These are phyloP conservation scores for Zopfochytrium polystomum DNA, from an alignment of 371 early-diverging fungal genomes.

Conservation along the genomic window DNA sequence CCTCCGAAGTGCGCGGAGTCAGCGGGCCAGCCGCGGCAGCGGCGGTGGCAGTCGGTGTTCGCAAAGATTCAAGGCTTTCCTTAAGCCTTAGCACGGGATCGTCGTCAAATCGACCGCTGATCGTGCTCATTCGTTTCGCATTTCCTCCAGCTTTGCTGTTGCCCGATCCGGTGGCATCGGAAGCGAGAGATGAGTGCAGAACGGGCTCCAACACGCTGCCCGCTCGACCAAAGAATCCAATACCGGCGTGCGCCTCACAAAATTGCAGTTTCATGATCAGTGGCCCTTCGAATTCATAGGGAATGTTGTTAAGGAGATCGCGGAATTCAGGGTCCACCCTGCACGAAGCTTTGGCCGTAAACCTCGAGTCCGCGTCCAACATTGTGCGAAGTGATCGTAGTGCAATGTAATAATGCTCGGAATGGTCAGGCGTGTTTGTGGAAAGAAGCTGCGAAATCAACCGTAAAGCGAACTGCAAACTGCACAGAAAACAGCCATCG, in stretches of 20 bases:
- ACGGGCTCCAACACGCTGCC: slow-evolving; percentile 33
- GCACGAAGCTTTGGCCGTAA: slow-evolving; percentile 24
- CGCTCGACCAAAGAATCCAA: slow-evolving; percentile 32
- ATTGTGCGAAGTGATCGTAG: slow-evolving; percentile 42
- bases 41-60: too few species aligned
- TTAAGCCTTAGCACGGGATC: too few species aligned
- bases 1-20: too few species aligned
- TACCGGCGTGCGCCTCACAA: slow-evolving; percentile 36
- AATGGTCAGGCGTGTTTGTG: slow-evolving; percentile 29
- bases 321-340: slow-evolving; percentile 29
- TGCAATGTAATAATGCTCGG: slow-evolving; percentile 37
- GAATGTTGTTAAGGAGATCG: slow-evolving; percentile 28
- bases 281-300: slow-evolving; percentile 34
- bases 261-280: slow-evolving; percentile 30
- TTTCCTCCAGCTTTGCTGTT: too few species aligned
- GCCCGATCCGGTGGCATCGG: too few species aligned
- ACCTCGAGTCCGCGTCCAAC: slow-evolving; percentile 41
- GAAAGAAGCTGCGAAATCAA: slow-evolving; percentile 33
- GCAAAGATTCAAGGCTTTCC: too few species aligned
- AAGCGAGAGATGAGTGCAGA: too few species aligned
- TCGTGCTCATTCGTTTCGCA: too few species aligned
- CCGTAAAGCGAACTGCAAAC: slow-evolving; percentile 37
- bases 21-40: too few species aligned
- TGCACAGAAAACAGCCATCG: slow-evolving; percentile 3
- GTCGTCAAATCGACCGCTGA: too few species aligned